These are phyloP conservation scores for Pogostemon cablin DNA, from an alignment of 257 asterid genomes.

Conservation along the genomic window DNA sequence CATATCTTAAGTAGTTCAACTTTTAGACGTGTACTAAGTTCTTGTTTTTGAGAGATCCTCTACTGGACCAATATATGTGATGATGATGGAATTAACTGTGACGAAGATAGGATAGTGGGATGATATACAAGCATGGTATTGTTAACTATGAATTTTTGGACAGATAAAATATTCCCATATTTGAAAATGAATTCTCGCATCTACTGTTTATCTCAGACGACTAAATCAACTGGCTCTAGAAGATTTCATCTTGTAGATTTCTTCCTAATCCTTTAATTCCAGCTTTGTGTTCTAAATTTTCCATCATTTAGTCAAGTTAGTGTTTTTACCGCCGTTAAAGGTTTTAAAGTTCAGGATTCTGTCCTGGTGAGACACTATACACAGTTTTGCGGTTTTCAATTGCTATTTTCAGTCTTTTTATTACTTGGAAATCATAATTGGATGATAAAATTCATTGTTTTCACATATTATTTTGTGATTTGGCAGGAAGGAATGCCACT, in stretches of 20 bases:
- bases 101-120: not conserved
- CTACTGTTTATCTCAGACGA: not conserved
- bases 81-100: not conserved
- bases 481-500: conserved; percentile 94
- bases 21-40: not conserved
- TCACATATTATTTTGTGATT: conserved; percentile 14
- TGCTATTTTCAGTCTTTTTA: not conserved
- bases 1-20: conserved; percentile 17
- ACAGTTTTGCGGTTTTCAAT: not conserved
- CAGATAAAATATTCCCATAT: not conserved
- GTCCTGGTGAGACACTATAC: not conserved
- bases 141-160: not conserved
- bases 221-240: conserved; percentile 4
- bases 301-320: not conserved
- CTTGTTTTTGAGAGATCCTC: conserved; percentile 8
- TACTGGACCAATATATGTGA: not conserved
- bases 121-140: not conserved
- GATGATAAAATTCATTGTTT: conserved; percentile 45
- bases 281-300: not conserved
- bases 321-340: not conserved
- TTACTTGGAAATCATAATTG: not conserved
- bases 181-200: conserved; percentile 8
- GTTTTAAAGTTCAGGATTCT: not conserved
- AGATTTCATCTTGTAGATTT: not conserved
- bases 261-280: conserved; percentile 13